phyloP scores from a whole-genome alignment of 768 basidiomycete genomes.

The Favolaschia claudopus region DNA sequence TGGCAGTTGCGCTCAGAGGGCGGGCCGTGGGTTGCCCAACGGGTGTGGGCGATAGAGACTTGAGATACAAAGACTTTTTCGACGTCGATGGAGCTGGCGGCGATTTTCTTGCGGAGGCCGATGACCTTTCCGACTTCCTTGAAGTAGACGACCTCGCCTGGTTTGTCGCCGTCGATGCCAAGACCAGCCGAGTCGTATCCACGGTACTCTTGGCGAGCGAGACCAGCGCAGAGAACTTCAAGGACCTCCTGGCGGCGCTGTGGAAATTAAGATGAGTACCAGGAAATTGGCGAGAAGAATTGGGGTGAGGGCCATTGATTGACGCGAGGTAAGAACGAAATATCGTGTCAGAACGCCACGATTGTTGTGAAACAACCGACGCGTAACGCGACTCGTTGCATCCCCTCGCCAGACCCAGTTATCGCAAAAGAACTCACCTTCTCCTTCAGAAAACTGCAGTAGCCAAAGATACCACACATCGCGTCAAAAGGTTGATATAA shows the following conservation, averaged over 20 bases:
- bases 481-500: constrained; percentile 17
- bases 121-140: constrained; percentile 99
- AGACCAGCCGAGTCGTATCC: constrained; percentile 97
- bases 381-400: too few species aligned
- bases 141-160: constrained; percentile 81
- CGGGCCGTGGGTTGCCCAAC: constrained; percentile 98
- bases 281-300: not conserved
- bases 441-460: constrained; percentile 94
- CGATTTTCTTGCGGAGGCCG: constrained; percentile 89
- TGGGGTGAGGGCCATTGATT: not conserved
- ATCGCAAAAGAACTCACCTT: constrained; percentile 75
- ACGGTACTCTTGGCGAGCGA: constrained; percentile 95
- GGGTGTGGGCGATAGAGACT: constrained; percentile 97
- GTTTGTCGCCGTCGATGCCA: constrained; percentile 90
- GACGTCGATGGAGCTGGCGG: constrained; percentile 72
- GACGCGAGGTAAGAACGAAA: not conserved
- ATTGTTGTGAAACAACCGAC: too few species aligned
- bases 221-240: constrained; percentile 89
- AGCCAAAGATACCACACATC: constrained; percentile 97
- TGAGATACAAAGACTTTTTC: constrained; percentile 82
- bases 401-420: too few species aligned
- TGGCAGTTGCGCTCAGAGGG: constrained; percentile 93
- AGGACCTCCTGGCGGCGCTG: constrained; percentile 91
- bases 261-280: constrained; percentile 9
- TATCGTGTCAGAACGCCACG: too few species aligned